Evolutionary conservation across 2,329 filamentous ascomycete genomes (phyloP), one percentile per base, ranked within the genome.

Genomic region (Emydomyces testavorans): DNA sequence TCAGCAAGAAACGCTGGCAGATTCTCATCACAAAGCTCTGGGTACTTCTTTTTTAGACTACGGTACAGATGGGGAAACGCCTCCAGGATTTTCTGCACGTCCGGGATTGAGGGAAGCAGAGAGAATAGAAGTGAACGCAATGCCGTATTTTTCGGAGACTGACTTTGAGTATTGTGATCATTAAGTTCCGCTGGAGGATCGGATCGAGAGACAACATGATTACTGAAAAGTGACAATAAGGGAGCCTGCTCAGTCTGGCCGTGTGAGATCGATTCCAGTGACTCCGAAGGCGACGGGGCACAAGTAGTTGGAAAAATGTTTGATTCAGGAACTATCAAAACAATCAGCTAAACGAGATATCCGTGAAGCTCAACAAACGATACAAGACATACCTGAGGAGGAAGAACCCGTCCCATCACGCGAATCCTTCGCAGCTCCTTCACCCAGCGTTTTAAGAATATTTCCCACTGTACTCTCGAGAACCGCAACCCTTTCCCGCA

Each of bases 181-280:
- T 29, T 3, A 29, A 18, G 18, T 10, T 40, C 38, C 13, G 1
- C 31, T 8, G 20, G n/a, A 10, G n/a, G 10, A 5, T 15, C 16
- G 7, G 37, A 35, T 41, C 46, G 46, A 20, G 21, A 26, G 37
- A 67, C 56, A 29, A 66, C 55, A 13, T 64, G 60, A 46, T 67
- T 68, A 50, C 67, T 62, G 34, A 68, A 64, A 2, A 68, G 42
- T 18, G 63, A 60, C 46, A 68, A 44, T 1, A 65, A 58, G 1
- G 65, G 65, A 3, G 65, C 64, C 49, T 58, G 60, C 43, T 60
- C 59, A 13, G 60, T 62, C 15, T 61, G 54, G 10, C 59, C 56
- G 35, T 57, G 55, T 7, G 55, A n/a, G 2, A 6, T 37, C 15
- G 26, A 46, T 15, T 47, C 50, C 15, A 21, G 31, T n/a, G 32